A percentile compares a stretch with the other conserved stretches of the same genome.
phyloP scores from a whole-genome alignment of 2,329 filamentous ascomycete species.

The Colletotrichum sp. region DNA sequence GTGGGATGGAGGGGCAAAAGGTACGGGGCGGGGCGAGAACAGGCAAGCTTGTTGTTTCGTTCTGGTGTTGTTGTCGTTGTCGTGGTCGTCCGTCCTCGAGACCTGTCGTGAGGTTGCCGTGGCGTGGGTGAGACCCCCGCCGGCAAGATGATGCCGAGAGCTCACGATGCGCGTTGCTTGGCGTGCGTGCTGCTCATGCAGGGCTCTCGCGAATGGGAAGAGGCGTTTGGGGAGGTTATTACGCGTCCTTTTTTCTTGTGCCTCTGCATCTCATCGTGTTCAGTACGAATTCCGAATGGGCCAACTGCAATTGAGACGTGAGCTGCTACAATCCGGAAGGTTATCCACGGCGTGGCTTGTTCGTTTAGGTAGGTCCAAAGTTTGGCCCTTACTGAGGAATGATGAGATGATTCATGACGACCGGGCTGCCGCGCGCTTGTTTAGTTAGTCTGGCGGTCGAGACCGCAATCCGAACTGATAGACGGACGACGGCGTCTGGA shows the following conservation, averaged over 20 bases:
- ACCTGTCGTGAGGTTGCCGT: neutral
- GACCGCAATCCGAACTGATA: neutral
- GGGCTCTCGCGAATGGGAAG: neutral
- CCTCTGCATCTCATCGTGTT: neutral
- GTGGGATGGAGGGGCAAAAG: constrained; percentile 15
- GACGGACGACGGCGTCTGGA: neutral
- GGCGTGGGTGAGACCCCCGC: neutral
- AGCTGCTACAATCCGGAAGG: neutral
- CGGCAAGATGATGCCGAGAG: constrained; percentile 17
- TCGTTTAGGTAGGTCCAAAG: neutral
- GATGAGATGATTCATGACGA: neutral
- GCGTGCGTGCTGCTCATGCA: constrained; percentile 5
- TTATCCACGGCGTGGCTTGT: neutral
- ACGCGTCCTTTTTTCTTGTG: constrained; percentile 12
- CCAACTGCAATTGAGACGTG: neutral
- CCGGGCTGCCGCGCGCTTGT: constrained; percentile 14
- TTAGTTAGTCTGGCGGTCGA: neutral
- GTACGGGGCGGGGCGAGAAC: neutral
- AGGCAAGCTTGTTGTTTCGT: neutral
- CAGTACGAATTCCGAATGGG: neutral
- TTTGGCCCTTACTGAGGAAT: neutral
- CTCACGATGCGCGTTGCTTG: constrained; percentile 13
- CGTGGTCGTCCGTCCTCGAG: neutral
- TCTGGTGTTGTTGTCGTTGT: neutral
- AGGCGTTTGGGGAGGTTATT: neutral